Evolutionary conservation across 2,329 filamentous ascomycete species (phyloP), one percentile per base, ranked within the genome.

Genomic region (Coleophoma eucalyptorum): DNA sequence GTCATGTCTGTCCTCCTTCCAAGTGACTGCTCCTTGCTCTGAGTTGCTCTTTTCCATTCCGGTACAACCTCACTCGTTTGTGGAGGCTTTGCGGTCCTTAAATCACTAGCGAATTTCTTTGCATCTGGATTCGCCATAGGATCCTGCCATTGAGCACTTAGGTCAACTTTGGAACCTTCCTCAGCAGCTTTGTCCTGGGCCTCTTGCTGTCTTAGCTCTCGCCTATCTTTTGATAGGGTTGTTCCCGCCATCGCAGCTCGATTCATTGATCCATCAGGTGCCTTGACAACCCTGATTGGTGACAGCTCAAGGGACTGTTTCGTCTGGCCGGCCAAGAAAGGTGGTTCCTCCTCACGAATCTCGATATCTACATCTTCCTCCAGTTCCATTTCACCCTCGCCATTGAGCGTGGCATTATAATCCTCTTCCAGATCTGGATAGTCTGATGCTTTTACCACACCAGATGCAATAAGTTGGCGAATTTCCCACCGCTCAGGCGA

Each of bases 401-500:
- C 93, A 21, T 86, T 87, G 21, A 97, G 74, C 0, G 90, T 92
- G 15, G 89, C 87, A 55, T 96, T 87, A 67, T 96, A 96, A 51
- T 97, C 92, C 59, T 97, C 90, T 59, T 97, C 90, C 26, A 97
- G 79, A 56, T 97, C 93, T 1, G 94, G 94, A 65, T 96, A 97
- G 60, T 97, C 93, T 0, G 89, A 89, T 0, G 90, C 92, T 61
- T 94, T 96, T 16, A 90, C 87, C 8, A 95, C 93, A 43, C 95
- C 94, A 4, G 94, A 96, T 3, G 93, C 91, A 63, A 99, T 97
- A 48, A 99, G 77, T 65, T 99, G 94, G 55, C 93, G 84, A 55
- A 99, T 97, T 67, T 99, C 94, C 93, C 94, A 99, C 64, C 94
- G 78, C 66, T 99, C 94, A 1, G 94, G 94, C 13, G 93, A 97